Base-by-base conservation (phyloP, 331 rosid species). In the Rhamnella rubrinervis region DNA sequence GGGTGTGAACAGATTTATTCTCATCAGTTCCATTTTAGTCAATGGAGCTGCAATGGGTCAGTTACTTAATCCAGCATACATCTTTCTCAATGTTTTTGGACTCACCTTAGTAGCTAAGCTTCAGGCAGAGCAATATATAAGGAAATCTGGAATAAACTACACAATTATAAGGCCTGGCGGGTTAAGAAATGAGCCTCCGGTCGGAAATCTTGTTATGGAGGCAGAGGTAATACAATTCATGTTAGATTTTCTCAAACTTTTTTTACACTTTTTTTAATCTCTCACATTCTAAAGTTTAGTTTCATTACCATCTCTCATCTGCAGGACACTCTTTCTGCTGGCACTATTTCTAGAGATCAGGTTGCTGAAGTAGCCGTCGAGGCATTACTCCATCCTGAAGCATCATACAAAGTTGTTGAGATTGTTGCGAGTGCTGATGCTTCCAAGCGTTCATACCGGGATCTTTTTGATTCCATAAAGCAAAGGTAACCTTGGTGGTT, bases 41-140 rank as follows among this genome's bases (percentile, higher is more conserved):
- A 93, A 93, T 83, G 97, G 97, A 71, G 98, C 98, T 50, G 85
- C 97, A 16, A 91, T 88, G 98, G 96, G 97, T 61, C 97, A 91
- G 83, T 72, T 93, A 74, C 79, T 93, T 23, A 93, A 93, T 73
- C 97, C 96, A 8, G 96, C 92, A 74, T 93, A 93, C 82, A 85
- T 93, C 50, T 84, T 93, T 69, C 96, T 93, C 20, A 93, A 93
- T 52, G 89, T 88, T 49, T 91, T 93, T 49, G 98, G n/a, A 28
- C 95, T 93, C 82, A 85, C 95, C 70, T 83, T 93, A 65, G 85
- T 93, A 15, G 98, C 98, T 66, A 93, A 93, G 80, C 93, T 93
- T 70, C 92, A 87, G 76, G 98, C 98, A 10, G 98, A 93, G 77
- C 79, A 81, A 35, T 60, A 84, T 78, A 80, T 88, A 60, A 75